Evolutionary conservation across 495 filamentous ascomycete genomes (phyloP).

Genomic region (Echria macrotheca): DNA sequence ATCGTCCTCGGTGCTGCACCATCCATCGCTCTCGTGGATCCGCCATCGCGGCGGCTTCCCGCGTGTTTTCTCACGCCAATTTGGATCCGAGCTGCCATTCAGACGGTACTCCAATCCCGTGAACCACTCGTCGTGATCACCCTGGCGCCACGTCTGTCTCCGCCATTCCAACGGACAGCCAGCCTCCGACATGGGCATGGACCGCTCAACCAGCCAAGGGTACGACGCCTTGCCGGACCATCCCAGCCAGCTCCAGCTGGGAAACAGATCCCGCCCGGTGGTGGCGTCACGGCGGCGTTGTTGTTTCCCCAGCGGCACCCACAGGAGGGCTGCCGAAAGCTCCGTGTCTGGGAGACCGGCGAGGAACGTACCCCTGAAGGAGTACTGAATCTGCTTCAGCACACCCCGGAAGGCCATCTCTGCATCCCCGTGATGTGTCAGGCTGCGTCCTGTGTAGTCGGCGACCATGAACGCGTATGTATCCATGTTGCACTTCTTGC

Average conservation of each 20-base stretch:
- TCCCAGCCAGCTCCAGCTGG: slow-evolving; percentile 3
- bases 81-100: neutral
- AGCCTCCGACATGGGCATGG: neutral
- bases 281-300: neutral
- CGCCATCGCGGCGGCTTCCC: neutral
- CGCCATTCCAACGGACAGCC: neutral
- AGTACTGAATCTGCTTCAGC: neutral
- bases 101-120: neutral
- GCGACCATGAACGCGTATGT: neutral
- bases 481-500: neutral
- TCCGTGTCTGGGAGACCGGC: neutral
- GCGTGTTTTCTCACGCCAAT: neutral
- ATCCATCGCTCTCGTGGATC: neutral
- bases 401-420: neutral
- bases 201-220: slow-evolving; percentile 1
- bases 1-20: neutral
- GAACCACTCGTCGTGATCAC: neutral
- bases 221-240: neutral
- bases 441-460: neutral
- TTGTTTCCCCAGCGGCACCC: neutral
- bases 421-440: neutral
- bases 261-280: neutral
- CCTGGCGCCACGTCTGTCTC: neutral
- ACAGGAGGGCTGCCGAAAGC: neutral
- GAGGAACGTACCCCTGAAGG: neutral